phyloP scores from a whole-genome alignment of 306 rosid species.

The Bauhinia variegata region DNA sequence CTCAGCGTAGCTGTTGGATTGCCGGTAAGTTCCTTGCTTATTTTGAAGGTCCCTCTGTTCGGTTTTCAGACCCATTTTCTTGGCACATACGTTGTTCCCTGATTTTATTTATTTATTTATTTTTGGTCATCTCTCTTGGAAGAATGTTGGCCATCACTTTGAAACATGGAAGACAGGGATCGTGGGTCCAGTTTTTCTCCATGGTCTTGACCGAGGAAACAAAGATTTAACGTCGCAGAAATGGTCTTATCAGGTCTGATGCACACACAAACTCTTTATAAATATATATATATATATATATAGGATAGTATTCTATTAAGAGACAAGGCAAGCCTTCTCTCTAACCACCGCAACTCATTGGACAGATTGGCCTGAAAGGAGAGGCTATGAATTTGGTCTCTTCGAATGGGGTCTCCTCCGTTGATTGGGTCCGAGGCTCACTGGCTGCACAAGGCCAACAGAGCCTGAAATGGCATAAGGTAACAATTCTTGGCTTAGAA shows the following conservation, averaged over 20 bases:
- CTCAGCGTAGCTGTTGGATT: constrained; percentile 93
- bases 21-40: constrained; percentile 59
- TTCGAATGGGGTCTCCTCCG: constrained; percentile 62
- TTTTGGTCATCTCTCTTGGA: constrained; percentile 17
- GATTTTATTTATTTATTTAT: constrained; percentile 13
- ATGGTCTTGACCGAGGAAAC: constrained; percentile 74
- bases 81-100: constrained; percentile 6
- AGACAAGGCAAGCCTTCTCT: not conserved
- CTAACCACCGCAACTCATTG: constrained; percentile 17
- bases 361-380: constrained; percentile 87
- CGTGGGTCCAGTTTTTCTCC: constrained; percentile 72
- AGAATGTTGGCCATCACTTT: constrained; percentile 84
- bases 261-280: not conserved
- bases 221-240: constrained; percentile 69
- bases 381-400: constrained; percentile 79
- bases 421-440: constrained; percentile 70
- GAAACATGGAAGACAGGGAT: constrained; percentile 85
- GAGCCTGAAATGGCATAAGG: constrained; percentile 91
- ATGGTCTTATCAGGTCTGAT: constrained; percentile 88
- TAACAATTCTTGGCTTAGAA: constrained; percentile 17
- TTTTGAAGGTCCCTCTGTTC: not conserved
- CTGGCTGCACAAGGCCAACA: constrained; percentile 51
- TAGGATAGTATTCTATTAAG: not conserved
- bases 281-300: not conserved
- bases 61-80: constrained; percentile 10